Percentiles rank a stretch among this genome's conserved stretches.
Evolutionary conservation across 2,329 filamentous ascomycete species (phyloP).

Genomic region (Aureobasidium sp.): DNA sequence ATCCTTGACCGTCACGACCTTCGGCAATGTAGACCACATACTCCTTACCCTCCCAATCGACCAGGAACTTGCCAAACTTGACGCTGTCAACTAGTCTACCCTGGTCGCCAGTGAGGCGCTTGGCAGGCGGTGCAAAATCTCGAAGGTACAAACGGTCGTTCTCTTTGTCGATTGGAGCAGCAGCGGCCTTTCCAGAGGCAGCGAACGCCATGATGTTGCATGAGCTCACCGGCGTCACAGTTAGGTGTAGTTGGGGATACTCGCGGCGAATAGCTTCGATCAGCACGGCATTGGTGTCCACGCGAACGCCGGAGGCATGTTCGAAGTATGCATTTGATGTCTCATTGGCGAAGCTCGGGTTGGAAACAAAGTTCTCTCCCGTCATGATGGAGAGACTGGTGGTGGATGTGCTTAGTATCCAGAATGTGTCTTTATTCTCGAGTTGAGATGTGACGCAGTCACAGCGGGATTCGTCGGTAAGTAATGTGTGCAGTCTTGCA

Average conservation of each 20-base stretch:
- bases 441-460: too few species aligned
- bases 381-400: background rate
- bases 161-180: constrained; percentile 33
- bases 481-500: background rate
- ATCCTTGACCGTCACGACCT: constrained; percentile 29
- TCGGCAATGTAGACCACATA: constrained; percentile 35
- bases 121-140: constrained; percentile 30
- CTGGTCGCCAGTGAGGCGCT: constrained; percentile 27
- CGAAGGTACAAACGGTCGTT: constrained; percentile 32
- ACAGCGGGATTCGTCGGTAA: too few species aligned
- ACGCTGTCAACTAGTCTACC: constrained; percentile 31
- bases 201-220: constrained; percentile 36
- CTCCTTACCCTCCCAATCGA: constrained; percentile 37
- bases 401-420: background rate
- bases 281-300: constrained; percentile 36
- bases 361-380: background rate
- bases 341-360: constrained; percentile 22
- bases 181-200: constrained; percentile 31
- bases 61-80: constrained; percentile 37
- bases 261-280: constrained; percentile 37
- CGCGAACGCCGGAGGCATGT: constrained; percentile 34
- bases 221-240: constrained; percentile 26
- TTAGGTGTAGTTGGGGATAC: constrained; percentile 37
- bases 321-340: constrained; percentile 33
- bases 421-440: too few species aligned